Percentiles rank a stretch among this genome's conserved stretches.
phyloP scores from a whole-genome alignment of 768 basidiomycete genomes.

The Tricholoma terreum region DNA sequence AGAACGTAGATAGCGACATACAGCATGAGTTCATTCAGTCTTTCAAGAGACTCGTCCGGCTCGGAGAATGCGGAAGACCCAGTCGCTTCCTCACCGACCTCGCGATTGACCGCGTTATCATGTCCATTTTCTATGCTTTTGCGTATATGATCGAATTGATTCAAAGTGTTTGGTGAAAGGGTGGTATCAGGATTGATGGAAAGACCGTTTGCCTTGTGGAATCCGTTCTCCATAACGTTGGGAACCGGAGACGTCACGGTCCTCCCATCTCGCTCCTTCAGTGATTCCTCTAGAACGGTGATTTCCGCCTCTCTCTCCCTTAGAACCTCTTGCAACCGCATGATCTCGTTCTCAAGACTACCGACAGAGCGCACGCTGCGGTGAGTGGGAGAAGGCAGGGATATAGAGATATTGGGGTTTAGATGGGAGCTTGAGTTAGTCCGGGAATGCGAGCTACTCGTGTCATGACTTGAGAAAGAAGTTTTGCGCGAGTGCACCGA shows the following conservation, averaged over 20 bases:
- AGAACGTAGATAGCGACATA: conserved; percentile 36
- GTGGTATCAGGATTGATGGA: conserved; percentile 26
- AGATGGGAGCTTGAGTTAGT: conserved; percentile 53
- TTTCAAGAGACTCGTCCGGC: conserved; percentile 67
- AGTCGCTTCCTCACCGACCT: conserved; percentile 35
- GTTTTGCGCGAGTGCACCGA: conserved; percentile 83
- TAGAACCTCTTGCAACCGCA: conserved; percentile 90
- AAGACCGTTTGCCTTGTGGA: conserved; percentile 21
- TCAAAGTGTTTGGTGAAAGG: conserved; percentile 68
- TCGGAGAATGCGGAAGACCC: conserved; percentile 43
- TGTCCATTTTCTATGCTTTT: conserved; percentile 58
- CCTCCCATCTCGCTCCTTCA: conserved; percentile 35
- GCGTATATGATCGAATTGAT: conserved; percentile 73
- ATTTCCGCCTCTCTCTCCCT: conserved; percentile 94
- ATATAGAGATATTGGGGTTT: conserved; percentile 54
- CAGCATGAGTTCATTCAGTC: conserved; percentile 92
- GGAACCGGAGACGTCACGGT: conserved; percentile 6
- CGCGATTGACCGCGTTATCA: conserved; percentile 30
- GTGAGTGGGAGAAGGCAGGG: conserved; percentile 28
- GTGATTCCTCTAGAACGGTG: conserved; percentile 58
- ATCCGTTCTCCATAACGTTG: conserved; percentile 11
- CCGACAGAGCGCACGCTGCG: conserved; percentile 69
- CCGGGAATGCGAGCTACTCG: conserved; percentile 60
- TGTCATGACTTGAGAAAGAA: conserved; percentile 74
- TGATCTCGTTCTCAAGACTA: conserved; percentile 92